Percentiles rank a stretch among this genome's conserved stretches.
These are phyloP conservation scores for Suillus decipiens DNA, from an alignment of 768 basidiomycete species.

Conservation along the genomic window DNA sequence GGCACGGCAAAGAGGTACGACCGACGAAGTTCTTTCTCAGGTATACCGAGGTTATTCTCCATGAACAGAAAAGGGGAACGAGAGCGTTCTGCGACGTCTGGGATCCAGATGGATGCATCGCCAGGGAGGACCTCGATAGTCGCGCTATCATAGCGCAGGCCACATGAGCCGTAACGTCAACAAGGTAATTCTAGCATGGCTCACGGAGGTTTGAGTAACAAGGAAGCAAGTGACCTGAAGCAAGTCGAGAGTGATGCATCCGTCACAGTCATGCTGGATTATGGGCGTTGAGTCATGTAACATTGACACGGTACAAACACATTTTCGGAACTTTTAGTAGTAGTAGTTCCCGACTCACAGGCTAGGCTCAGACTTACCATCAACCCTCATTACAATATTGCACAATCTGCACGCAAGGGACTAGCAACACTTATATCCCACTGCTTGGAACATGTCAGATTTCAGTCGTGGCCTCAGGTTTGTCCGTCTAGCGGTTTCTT, in stretches of 20 bases:
- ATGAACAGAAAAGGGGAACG: constrained; percentile 55
- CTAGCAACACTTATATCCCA: not conserved
- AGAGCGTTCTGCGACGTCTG: constrained; percentile 23
- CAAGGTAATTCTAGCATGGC: constrained; percentile 12
- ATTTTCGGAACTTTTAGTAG: too few species aligned
- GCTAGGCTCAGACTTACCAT: too few species aligned
- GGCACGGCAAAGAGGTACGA: constrained; percentile 49
- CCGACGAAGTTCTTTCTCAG: constrained; percentile 54
- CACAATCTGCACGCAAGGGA: constrained; percentile 13
- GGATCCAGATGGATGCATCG: constrained; percentile 47
- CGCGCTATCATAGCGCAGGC: constrained; percentile 16
- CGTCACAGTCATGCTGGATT: not conserved
- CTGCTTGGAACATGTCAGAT: not conserved
- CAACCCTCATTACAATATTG: constrained; percentile 11
- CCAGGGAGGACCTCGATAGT: constrained; percentile 70
- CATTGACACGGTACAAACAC: not conserved
- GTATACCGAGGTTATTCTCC: constrained; percentile 66
- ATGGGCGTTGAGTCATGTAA: not conserved
- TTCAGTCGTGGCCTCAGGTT: constrained; percentile 1
- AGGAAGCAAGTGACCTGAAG: constrained; percentile 25
- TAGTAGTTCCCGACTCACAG: too few species aligned
- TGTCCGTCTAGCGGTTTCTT: constrained; percentile 9
- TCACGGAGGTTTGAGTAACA: constrained; percentile 30
- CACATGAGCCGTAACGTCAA: not conserved
- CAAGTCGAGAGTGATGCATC: constrained; percentile 7